Percentiles rank a stretch among this genome's conserved stretches.
Conservation (phyloP, 768 basidiomycete genomes). For the Russula compacta region DNA sequence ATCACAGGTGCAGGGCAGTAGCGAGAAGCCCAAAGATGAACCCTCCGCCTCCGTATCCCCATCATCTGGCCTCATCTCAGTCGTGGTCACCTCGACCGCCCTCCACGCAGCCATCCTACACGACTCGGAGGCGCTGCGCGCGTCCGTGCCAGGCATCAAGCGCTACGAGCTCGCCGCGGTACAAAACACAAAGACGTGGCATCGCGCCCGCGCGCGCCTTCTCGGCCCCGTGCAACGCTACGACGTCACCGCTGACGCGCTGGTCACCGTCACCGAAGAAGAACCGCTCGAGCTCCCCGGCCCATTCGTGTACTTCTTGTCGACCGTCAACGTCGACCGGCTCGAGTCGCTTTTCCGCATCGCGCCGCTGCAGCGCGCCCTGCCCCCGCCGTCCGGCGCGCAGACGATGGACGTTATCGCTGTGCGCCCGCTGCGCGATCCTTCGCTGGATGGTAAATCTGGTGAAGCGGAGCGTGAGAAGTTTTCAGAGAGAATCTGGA, state of each 20-base stretch:
- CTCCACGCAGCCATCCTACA: slow-evolving; percentile 80
- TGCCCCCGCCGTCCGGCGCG: slow-evolving; percentile 32
- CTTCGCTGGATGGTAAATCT: slow-evolving; percentile 34
- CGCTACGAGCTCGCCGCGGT: slow-evolving; percentile 82
- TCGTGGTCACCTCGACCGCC: slow-evolving; percentile 79
- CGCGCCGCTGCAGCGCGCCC: slow-evolving; percentile 46
- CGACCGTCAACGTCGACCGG: slow-evolving; percentile 75
- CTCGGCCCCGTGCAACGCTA: slow-evolving; percentile 49
- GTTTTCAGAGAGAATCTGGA: slow-evolving; percentile 47
- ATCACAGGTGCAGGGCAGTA: not conserved
- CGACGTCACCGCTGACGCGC: slow-evolving; percentile 40
- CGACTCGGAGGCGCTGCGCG: slow-evolving; percentile 69
- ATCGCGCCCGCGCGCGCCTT: slow-evolving; percentile 49
- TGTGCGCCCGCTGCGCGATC: slow-evolving; percentile 62
- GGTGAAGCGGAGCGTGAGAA: slow-evolving; percentile 32
- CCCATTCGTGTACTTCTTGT: slow-evolving; percentile 81
- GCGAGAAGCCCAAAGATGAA: not conserved
- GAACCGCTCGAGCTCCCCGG: slow-evolving; percentile 47
- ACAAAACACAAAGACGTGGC: slow-evolving; percentile 68
- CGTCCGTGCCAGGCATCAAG: slow-evolving; percentile 64
- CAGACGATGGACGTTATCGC: slow-evolving; percentile 64
- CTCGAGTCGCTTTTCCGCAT: slow-evolving; percentile 79
- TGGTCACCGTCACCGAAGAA: slow-evolving; percentile 35
- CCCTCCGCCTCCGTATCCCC: not conserved
- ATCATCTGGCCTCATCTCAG: slow-evolving; percentile 37